Conservation (phyloP, 305 asterid species). For the Fraxinus paxiana region DNA sequence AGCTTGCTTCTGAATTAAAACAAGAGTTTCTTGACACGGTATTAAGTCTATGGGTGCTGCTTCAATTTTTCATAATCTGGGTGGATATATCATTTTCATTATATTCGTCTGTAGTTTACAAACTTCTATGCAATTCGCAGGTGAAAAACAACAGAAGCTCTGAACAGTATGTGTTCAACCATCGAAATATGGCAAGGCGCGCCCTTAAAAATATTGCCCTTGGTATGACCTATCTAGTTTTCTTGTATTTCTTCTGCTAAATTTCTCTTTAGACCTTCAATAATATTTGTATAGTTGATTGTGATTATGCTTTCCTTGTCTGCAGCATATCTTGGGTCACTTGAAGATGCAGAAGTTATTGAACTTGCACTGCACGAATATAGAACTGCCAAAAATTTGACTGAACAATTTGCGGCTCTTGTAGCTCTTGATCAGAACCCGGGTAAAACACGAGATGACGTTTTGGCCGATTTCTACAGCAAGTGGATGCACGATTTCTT, state of each 20-base stretch:
- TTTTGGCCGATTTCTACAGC: slow-evolving; percentile 77
- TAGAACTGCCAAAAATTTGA: slow-evolving; percentile 74
- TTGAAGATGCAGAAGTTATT: slow-evolving; percentile 56
- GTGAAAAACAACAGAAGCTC: slow-evolving; percentile 64
- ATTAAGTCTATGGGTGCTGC: neutral
- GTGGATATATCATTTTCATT: neutral
- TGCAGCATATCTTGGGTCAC: slow-evolving; percentile 85
- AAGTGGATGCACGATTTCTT: slow-evolving; percentile 85
- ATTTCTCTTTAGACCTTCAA: neutral
- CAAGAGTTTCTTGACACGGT: slow-evolving; percentile 60
- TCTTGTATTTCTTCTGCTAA: neutral
- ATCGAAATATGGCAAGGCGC: slow-evolving; percentile 75
- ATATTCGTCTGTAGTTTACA: neutral
- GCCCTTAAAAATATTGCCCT: slow-evolving; percentile 80
- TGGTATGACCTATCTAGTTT: slow-evolving; percentile 35
- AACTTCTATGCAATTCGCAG: slow-evolving; percentile 32
- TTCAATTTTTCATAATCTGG: neutral
- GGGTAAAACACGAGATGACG: slow-evolving; percentile 69
- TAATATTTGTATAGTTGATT: neutral
- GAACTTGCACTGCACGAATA: slow-evolving; percentile 81
- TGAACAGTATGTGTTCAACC: slow-evolving; percentile 61
- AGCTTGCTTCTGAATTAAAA: slow-evolving; percentile 75
- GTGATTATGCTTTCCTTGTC: slow-evolving; percentile 2
- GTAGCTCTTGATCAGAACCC: slow-evolving; percentile 83
- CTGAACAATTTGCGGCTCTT: slow-evolving; percentile 83